Evolutionary conservation across 2,329 filamentous ascomycete genomes (phyloP), one percentile per base, ranked within the genome.

Genomic region (Aspergillus intermedius): DNA sequence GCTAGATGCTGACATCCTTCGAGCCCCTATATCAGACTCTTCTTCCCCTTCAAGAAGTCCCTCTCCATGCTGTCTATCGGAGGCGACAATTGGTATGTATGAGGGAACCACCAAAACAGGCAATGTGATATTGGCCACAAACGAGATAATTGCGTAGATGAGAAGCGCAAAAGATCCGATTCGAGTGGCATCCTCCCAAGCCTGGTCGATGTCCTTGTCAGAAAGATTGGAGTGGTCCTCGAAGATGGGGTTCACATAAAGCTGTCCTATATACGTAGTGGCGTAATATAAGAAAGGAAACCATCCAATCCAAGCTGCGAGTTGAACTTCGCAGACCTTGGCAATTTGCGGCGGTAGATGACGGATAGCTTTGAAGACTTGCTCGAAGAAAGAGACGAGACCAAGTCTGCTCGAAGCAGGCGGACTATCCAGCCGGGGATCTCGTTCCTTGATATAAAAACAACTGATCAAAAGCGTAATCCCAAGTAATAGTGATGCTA

Each of bases 261-360:
- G 87, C 64, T 95, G 89, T 53, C 88, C 91, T 57, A 96, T 86
- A 67, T 93, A 97, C 15, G 89, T 94, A 1, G 90, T 95, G 4
- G 89, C 89, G 73, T 97, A 97, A 72, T 95, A 96, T 2, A 97
- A 77, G 67, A 95, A 90, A 1, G 91, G 91, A 61, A 96, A 97
- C 82, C 91, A 96, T 46, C 89, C 91, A 49, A 96, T 84, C 91
- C 91, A 97, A 4, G 89, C 88, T 52, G 84, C 91, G 58, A 91
- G 82, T 64, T 93, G 87, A 0, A 91, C 86, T 55, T 83, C 74
- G 63, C 91, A 96, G 34, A 96, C 88, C 54, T 82, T 84, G 53
- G 79, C 79, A 55, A 93, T 89, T 68, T 95, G 90, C 0, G 84
- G 84, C 1, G 91, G 91, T 5, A 97, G 76, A 35, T 83, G 80